These are phyloP conservation scores for Omphalea diandra DNA, from an alignment of 441 rosid species.

Conservation along the genomic window DNA sequence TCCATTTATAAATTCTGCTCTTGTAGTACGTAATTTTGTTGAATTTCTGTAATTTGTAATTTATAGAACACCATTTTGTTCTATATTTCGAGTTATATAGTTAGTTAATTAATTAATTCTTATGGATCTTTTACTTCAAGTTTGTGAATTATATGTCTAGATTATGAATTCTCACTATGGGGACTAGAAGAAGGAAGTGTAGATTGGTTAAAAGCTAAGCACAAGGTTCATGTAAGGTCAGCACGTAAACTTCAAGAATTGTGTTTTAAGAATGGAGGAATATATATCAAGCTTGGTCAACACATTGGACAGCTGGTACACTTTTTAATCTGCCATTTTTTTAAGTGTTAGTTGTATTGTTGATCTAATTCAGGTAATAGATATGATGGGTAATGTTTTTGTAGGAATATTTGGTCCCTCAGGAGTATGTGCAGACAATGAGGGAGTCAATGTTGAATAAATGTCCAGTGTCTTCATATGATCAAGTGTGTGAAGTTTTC, in stretches of 20 bases:
- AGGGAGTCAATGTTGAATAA: slow-evolving; percentile 91
- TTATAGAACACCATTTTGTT: no score
- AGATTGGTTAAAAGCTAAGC: slow-evolving; percentile 62
- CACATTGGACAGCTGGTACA: slow-evolving; percentile 87
- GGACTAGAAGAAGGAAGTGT: slow-evolving; percentile 81
- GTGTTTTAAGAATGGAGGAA: slow-evolving; percentile 90
- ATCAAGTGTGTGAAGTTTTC: slow-evolving; percentile 89
- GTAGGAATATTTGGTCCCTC: slow-evolving; percentile 87
- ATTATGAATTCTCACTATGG: slow-evolving; percentile 77
- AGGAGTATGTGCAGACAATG: slow-evolving; percentile 80
- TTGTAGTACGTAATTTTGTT: no score
- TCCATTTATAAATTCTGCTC: background rate
- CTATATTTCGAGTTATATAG: no score
- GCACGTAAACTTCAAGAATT: slow-evolving; percentile 88
- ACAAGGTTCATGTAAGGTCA: slow-evolving; percentile 88
- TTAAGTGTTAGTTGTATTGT: slow-evolving; percentile 8
- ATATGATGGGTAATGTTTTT: slow-evolving; percentile 1
- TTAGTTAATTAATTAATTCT: no score
- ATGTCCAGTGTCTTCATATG: slow-evolving; percentile 91
- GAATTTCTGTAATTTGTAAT: no score
- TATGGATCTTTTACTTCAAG: background rate
- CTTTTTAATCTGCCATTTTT: slow-evolving; percentile 13
- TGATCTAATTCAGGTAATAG: no score
- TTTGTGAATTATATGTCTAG: slow-evolving; percentile 29
- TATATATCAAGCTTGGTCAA: slow-evolving; percentile 94